phyloP scores from a whole-genome alignment of 306 rosid species.

The Cercis canadensis region DNA sequence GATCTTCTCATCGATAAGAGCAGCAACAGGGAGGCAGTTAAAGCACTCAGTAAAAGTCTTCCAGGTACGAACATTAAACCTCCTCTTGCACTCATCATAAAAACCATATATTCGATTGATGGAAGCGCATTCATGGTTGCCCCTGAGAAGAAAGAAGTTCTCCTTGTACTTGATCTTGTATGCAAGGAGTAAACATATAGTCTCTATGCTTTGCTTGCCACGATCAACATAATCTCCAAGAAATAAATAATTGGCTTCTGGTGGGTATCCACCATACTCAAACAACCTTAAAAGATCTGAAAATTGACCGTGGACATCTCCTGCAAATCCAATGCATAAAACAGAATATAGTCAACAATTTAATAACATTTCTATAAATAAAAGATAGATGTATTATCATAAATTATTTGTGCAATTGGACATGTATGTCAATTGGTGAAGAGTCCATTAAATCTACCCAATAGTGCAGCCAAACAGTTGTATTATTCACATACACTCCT shows the following conservation, averaged over 20 bases:
- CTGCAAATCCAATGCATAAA: slow-evolving; percentile 45
- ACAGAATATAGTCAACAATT: neutral
- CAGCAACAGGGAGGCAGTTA: slow-evolving; percentile 81
- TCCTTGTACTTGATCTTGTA: slow-evolving; percentile 87
- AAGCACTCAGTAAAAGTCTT: slow-evolving; percentile 85
- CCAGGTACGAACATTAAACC: slow-evolving; percentile 83
- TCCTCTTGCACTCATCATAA: slow-evolving; percentile 88
- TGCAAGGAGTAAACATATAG: slow-evolving; percentile 81
- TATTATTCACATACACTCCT: slow-evolving; percentile 7
- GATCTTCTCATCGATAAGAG: slow-evolving; percentile 83
- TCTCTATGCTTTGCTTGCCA: slow-evolving; percentile 86
- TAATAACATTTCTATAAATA: neutral
- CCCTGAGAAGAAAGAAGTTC: slow-evolving; percentile 88
- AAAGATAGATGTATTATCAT: too few species aligned
- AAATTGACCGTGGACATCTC: slow-evolving; percentile 86
- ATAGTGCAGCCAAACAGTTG: neutral
- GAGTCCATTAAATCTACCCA: neutral
- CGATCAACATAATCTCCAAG: slow-evolving; percentile 91
- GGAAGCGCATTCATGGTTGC: slow-evolving; percentile 89
- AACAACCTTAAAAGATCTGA: slow-evolving; percentile 81
- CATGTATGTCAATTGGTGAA: neutral
- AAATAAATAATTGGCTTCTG: slow-evolving; percentile 84
- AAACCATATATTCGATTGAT: slow-evolving; percentile 86
- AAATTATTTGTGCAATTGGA: neutral
- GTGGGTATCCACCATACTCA: slow-evolving; percentile 86